Evolutionary conservation across 352 stramenopile genomes (phyloP), one percentile per base, ranked within the genome.

Genomic region (Globisporangium nagaii): DNA sequence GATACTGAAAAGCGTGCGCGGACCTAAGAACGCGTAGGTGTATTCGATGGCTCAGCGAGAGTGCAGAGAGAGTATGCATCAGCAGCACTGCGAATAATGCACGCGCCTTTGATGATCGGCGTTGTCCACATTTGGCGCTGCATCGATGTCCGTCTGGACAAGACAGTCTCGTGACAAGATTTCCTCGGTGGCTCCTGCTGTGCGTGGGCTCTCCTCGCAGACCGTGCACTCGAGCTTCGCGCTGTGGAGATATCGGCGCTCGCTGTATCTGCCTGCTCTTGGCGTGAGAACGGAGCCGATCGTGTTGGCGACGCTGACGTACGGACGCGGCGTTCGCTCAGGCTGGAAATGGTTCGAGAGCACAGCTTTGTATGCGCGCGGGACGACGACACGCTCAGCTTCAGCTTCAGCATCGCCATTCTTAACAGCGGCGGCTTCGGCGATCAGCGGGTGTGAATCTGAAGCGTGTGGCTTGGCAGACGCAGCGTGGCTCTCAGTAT

Each of bases 1-100:
- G 59, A 84, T 91, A 65, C 48, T 91, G 27, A 91, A 91, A 54
- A 82, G 78, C 30, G 81, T 91, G 34, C 76, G 76, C 20, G 76
- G 79, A 4, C 67, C 56, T 17, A 91, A 91, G 50, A 89, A 86
- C 52, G 81, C 81, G 0, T 80, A 65, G 70, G 13, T 28, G 25
- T 13, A 12, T 30, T 37, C 4, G 25, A 37, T 30, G 36, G 35
- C 46, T 9, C 7, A 20, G 40, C 9, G 15, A n/a, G 34, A 6
- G 8, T 30, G 4, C n/a, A 30, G 17, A 36, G 3, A 19, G 30
- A n/a, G n/a, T n/a, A 44, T 15, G 13, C 51, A 19, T 25, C 5
- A 40, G 13, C 17, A 37, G 24, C 57, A 56, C 12, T 41, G 42
- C 4, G 28, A 31, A 28, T 28, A 52, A 4, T 36, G 27, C 7